phyloP scores from a whole-genome alignment of 768 basidiomycete genomes.

The Pulveroboletus sp. region DNA sequence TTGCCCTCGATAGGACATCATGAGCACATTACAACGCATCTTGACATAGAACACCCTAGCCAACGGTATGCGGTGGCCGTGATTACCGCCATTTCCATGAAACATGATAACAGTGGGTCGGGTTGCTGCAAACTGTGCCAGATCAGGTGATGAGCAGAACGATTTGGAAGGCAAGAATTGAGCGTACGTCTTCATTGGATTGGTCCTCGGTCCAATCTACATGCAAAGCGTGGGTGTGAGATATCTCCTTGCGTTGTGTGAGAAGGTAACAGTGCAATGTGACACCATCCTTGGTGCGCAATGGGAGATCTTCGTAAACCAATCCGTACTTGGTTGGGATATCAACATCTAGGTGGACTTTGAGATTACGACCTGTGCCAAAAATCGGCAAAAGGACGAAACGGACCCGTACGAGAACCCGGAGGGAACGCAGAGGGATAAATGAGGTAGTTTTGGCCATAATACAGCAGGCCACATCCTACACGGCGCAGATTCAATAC shows the following conservation, averaged over 20 bases:
- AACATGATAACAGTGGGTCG: slow-evolving; percentile 92
- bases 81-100: slow-evolving; percentile 86
- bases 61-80: slow-evolving; percentile 88
- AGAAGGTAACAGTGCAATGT: slow-evolving; percentile 78
- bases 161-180: background rate
- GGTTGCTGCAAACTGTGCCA: slow-evolving; percentile 37
- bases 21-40: slow-evolving; percentile 90
- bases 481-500: background rate
- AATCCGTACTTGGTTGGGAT: slow-evolving; percentile 67
- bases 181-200: slow-evolving; percentile 59
- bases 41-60: slow-evolving; percentile 77
- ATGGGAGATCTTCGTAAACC: slow-evolving; percentile 69
- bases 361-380: background rate
- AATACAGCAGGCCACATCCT: slow-evolving; percentile 78
- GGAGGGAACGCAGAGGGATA: slow-evolving; percentile 83
- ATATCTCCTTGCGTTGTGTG: slow-evolving; percentile 53
- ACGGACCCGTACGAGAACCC: slow-evolving; percentile 73
- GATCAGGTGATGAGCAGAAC: background rate
- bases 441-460: slow-evolving; percentile 86
- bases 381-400: background rate
- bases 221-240: slow-evolving; percentile 29
- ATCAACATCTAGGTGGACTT: slow-evolving; percentile 55
- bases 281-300: slow-evolving; percentile 71
- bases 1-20: slow-evolving; percentile 91
- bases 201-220: slow-evolving; percentile 38